Evolutionary conservation across 1,139 yeast species (phyloP), one percentile per base, ranked within the genome.

Genomic region (Yamadazyma pseudoaaseri): DNA sequence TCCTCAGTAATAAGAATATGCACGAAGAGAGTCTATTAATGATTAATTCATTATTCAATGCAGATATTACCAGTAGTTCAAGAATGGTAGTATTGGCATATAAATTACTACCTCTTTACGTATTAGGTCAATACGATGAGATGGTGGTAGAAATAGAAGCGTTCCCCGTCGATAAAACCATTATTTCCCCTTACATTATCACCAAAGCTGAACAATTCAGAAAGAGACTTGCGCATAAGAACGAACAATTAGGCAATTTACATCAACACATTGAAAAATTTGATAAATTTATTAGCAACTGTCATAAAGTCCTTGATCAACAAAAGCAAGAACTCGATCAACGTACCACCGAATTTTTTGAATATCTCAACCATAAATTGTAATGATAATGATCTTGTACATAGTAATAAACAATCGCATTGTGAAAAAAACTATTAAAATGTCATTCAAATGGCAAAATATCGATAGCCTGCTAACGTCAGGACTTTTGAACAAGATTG

Each of bases 111-210:
- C 52, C 52, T 28, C 42, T 47, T 13, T 41, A 56, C 16, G 44
- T 39, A 8, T 32, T 34, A n/a, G 43, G 50, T 11, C 42, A 61
- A 12, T 60, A 44, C 31, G 43, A 38, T 3, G 41, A 36, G 3
- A 53, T 65, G 37, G 31, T 41, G 8, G 29, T 42, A 15, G 38
- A 42, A 5, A 44, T 69, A 6, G 52, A 56, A 3, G 35, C 43
- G 3, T 69, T 68, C 39, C 64, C 69, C 2, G 41, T 66, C 3
- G 48, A 62, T 27, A 53, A 52, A 3, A 50, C 57, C 12, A 47
- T 51, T 2, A 45, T 67, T n/a, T 60, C 62, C 27, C 72, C 70
- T 2, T 68, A 61, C 41, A 42, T 67, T 13, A 47, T 54, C 35
- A 49, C 55, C 29, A 70, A 67, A 30, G 56, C 65, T 33, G 49